These are phyloP conservation scores for Backusella tarrabulga DNA, from an alignment of 192 early-diverging fungal species.

Conservation along the genomic window DNA sequence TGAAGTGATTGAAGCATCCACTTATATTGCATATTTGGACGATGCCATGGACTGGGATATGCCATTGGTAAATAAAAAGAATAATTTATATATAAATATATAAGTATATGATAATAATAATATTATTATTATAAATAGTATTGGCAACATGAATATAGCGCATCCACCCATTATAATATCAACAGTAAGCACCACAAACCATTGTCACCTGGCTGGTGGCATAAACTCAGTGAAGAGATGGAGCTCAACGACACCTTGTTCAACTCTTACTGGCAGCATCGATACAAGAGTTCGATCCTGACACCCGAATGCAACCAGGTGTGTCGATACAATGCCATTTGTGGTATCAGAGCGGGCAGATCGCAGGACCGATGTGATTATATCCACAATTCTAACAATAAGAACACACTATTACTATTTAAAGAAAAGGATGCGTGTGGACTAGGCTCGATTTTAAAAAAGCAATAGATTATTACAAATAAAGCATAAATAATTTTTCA, in stretches of 20 bases:
- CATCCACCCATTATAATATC: slow-evolving; percentile 34
- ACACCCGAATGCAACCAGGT: slow-evolving; percentile 21
- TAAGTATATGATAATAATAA: background rate
- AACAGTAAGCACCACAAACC: slow-evolving; percentile 15
- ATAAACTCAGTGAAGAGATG: slow-evolving; percentile 44
- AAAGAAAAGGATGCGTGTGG: slow-evolving; percentile 5
- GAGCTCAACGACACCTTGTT: slow-evolving; percentile 34
- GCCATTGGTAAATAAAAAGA: slow-evolving; percentile 17
- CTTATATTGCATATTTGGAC: slow-evolving; percentile 49
- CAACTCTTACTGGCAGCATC: slow-evolving; percentile 40
- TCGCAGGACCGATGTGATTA: slow-evolving; percentile 34
- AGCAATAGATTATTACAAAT: background rate
- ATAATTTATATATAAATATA: no score
- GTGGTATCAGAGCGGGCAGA: slow-evolving; percentile 35
- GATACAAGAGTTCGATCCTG: slow-evolving; percentile 34
- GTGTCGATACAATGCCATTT: slow-evolving; percentile 26
- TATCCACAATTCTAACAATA: slow-evolving; percentile 7
- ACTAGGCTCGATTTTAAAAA: background rate
- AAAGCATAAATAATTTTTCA: background rate
- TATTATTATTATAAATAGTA: slow-evolving; percentile 11
- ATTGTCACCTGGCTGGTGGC: slow-evolving; percentile 52
- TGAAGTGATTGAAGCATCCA: slow-evolving; percentile 49
- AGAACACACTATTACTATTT: background rate
- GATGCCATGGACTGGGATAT: slow-evolving; percentile 36
- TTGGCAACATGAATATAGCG: slow-evolving; percentile 54